phyloP scores from a whole-genome alignment of 2,329 filamentous ascomycete species.

The Talaromyces verruculosus region DNA sequence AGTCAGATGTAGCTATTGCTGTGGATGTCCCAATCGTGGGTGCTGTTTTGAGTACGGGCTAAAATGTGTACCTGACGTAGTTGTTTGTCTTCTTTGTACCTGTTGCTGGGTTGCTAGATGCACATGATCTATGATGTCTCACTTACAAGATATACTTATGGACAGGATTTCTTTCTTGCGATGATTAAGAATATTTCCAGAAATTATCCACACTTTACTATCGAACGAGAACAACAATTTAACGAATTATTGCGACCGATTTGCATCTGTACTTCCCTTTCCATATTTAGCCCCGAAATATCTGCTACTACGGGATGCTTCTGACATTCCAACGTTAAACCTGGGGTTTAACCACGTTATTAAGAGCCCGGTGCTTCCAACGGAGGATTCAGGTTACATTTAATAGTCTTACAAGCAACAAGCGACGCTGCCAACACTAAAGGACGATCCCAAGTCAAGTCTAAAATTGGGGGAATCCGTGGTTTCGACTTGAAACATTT shows the following conservation, averaged over 20 bases:
- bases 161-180: background rate
- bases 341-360: background rate
- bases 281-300: conserved; percentile 1
- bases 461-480: background rate
- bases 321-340: conserved; percentile 1
- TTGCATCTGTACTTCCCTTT: conserved; percentile 1
- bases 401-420: background rate
- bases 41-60: background rate
- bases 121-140: conserved; percentile 9
- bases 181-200: background rate
- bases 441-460: conserved; percentile 6
- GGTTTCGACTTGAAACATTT: conserved; percentile 12
- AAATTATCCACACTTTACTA: background rate
- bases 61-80: background rate
- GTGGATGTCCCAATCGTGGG: background rate
- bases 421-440: background rate
- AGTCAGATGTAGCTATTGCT: background rate
- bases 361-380: background rate
- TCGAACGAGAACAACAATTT: background rate
- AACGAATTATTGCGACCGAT: background rate
- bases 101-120: background rate
- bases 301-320: background rate
- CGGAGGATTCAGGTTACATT: background rate
- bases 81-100: conserved; percentile 4
- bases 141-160: background rate